Base-by-base conservation (phyloP, 108 stramenopile species). In the Cyclotella baltica region DNA sequence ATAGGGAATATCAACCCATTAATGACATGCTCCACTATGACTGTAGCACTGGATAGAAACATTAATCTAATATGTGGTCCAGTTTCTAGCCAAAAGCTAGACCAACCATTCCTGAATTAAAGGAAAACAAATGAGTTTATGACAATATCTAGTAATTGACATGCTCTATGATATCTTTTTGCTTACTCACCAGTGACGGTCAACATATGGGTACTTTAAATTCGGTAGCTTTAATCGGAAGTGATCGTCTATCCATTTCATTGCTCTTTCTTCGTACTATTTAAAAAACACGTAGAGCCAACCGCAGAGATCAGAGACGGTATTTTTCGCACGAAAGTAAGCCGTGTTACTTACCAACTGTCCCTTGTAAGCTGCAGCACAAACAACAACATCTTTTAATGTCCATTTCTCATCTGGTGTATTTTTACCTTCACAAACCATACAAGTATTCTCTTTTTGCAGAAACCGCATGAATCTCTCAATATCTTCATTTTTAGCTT, bases 161-260 rank as follows among this genome's bases (percentile, higher is more conserved):
- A 50, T 9, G 62, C 13, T 3, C 30, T 2, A 58, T 15, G 1
- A 27, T 30, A 2, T 4, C 16, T 22, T 1, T 23, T 25, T 55
- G 16, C 23, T 2, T 23, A 56, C 77, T 78, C 64, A 78, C 77
- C 80, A 81, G 69, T 81, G 75, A 15, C 58, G 47, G 27, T 37
- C 75, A 29, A 76, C 80, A 47, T 81, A 76, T n/a, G 80, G 80
- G 62, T 81, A 81, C 10, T 62, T 70, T 9, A 71, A 40, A 38
- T 76, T 63, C 16, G 61, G 50, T 57, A 47, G 43, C n/a, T 37
- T 37, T 37, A 81, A 58, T 20, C 75, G 67, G 25, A 81, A 81
- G 38, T 81, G 80, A 53, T 81, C 80, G 37, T 81, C 75, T 22
- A 71, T 69, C 75, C 75, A 81, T 52, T 62, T 70, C 68, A 69